Evolutionary conservation across 78 protist genomes (phyloP), one percentile per base, ranked within the genome.

Genomic region (Parvularia atlantis): DNA sequence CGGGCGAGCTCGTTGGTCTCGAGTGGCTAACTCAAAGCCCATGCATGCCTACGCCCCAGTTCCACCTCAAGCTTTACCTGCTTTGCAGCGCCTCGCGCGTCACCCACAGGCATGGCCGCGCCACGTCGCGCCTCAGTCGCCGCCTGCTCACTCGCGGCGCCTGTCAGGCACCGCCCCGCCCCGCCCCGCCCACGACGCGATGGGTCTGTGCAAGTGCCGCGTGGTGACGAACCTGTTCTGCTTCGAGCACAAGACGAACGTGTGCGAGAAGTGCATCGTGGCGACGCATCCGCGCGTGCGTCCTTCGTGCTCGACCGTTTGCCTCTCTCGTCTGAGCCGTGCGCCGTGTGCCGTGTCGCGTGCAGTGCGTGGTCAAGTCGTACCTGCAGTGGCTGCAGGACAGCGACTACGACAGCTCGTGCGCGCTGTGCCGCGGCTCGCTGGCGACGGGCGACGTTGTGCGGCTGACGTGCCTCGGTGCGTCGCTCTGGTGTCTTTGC

Each of bases 131-230:
- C n/a, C n/a, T n/a, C n/a, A n/a, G n/a, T n/a, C n/a, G n/a, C n/a
- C n/a, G n/a, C n/a, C n/a, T n/a, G n/a, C n/a, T n/a, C n/a, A n/a
- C n/a, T n/a, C n/a, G n/a, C n/a, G n/a, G n/a, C n/a, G n/a, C n/a
- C n/a, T n/a, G n/a, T n/a, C n/a, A n/a, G n/a, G n/a, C n/a, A n/a
- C n/a, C n/a, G n/a, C n/a, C n/a, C n/a, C n/a, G n/a, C n/a, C n/a
- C n/a, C n/a, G n/a, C n/a, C n/a, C n/a, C n/a, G n/a, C n/a, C n/a
- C n/a, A n/a, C n/a, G n/a, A n/a, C n/a, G n/a, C n/a, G 61, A 68
- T 68, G 73, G 73, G 73, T 0, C 43, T 68, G 73, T 68, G 73
- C n/a, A 46, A 52, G 56, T 68, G 73, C 36, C n/a, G 73, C 22
- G 61, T 52, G 9, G 73, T 68, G 28, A 68, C 73, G 16, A 68